Conservation (phyloP, 768 basidiomycete genomes). For the Strobilomyces confusus region DNA sequence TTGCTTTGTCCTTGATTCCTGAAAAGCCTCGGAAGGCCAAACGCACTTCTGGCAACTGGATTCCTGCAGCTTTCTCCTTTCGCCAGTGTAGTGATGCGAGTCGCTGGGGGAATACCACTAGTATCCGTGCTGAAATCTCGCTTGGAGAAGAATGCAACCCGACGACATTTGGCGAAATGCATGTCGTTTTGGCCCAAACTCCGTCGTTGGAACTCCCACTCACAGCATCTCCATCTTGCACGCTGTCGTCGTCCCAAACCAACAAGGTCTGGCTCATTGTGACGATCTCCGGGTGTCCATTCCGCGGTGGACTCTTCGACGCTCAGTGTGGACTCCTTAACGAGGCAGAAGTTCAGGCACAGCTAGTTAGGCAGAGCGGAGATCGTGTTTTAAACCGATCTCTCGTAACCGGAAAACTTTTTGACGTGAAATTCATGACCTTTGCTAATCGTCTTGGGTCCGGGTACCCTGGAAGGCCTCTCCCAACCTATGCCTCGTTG, state of each 20-base stretch:
- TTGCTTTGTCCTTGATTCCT: constrained; percentile 11
- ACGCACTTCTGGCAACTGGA: neutral
- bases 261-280: constrained; percentile 10
- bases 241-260: neutral
- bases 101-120: constrained; percentile 15
- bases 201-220: neutral
- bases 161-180: constrained; percentile 1
- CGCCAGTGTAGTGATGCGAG: neutral
- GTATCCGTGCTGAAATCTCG: constrained; percentile 10
- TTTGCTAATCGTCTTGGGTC: neutral
- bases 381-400: constrained; percentile 9
- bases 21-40: no score
- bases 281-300: constrained; percentile 14
- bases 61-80: constrained; percentile 8
- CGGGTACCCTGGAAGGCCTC: neutral
- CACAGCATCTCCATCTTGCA: neutral
- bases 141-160: neutral
- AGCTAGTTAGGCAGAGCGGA: constrained; percentile 3
- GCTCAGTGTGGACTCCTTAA: neutral
- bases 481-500: constrained; percentile 15
- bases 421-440: constrained; percentile 22
- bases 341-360: neutral
- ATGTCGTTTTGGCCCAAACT: constrained; percentile 1
- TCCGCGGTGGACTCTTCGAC: constrained; percentile 15
- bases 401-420: constrained; percentile 16